These are phyloP conservation scores for Dalbergia cultrata DNA, from an alignment of 306 rosid genomes.

Conservation along the genomic window DNA sequence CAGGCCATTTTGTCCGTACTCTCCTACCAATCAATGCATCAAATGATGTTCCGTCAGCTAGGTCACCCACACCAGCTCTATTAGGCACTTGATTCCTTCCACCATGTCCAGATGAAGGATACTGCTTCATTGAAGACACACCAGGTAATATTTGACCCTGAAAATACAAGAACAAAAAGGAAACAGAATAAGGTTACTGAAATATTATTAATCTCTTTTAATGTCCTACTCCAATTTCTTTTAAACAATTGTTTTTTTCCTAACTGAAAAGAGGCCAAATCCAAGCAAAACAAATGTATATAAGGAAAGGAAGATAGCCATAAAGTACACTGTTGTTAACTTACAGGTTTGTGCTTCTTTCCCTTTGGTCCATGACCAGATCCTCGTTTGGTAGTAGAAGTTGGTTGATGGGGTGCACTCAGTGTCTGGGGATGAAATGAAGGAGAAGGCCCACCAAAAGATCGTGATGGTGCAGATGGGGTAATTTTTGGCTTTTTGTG, in stretches of 20 bases:
- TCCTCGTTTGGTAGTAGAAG: conserved; percentile 84
- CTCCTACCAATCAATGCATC: conserved; percentile 79
- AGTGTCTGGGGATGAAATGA: conserved; percentile 75
- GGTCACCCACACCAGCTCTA: conserved; percentile 69
- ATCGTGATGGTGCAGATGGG: conserved; percentile 74
- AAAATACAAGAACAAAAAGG: conserved; percentile 29
- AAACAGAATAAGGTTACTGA: conserved; percentile 22
- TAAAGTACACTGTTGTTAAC: conserved; percentile 44
- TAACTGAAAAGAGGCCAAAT: neutral
- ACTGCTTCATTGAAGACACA: conserved; percentile 78
- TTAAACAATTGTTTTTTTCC: neutral
- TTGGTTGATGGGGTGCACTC: conserved; percentile 82
- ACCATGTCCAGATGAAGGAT: conserved; percentile 68
- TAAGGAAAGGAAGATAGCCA: conserved; percentile 29
- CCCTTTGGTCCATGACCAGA: conserved; percentile 78
- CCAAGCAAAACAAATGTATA: conserved; percentile 1
- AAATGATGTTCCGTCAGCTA: conserved; percentile 66
- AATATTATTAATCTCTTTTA: neutral
- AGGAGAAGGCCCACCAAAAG: conserved; percentile 85
- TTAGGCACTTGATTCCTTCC: conserved; percentile 80
- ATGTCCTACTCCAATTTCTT: neutral
- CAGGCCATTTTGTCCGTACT: conserved; percentile 97
- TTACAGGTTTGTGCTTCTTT: conserved; percentile 90
- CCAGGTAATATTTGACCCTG: conserved; percentile 67
- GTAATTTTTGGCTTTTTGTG: conserved; percentile 84